Evolutionary conservation across 202 grass and related monocot species (phyloP), one percentile per base, ranked within the genome.

Genomic region (Cymbopogon flexuosus): DNA sequence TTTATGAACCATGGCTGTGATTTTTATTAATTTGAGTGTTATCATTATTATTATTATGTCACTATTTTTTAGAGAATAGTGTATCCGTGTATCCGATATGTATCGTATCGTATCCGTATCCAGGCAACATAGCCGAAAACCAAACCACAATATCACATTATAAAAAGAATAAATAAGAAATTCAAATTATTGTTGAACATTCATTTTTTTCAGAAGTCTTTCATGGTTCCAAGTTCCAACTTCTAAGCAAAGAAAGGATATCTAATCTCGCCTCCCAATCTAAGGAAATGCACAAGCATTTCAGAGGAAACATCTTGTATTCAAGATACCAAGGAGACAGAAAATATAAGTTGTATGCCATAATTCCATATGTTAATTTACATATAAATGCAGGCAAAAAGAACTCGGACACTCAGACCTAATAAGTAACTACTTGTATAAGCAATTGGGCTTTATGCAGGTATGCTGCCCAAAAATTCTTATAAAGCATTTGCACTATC

Each of bases 91-190:
- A n/a, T n/a, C n/a, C n/a, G n/a, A n/a, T n/a, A n/a, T n/a, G n/a
- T n/a, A n/a, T n/a, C n/a, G n/a, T n/a, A n/a, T n/a, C n/a, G n/a
- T n/a, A n/a, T n/a, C n/a, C n/a, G n/a, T n/a, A n/a, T n/a, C n/a
- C n/a, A n/a, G n/a, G n/a, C n/a, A n/a, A n/a, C n/a, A n/a, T n/a
- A n/a, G n/a, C n/a, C n/a, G n/a, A n/a, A n/a, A n/a, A n/a, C n/a
- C n/a, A 73, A 61, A 33, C 27, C 13, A 56, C 3, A 21, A 16
- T 14, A 24, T 5, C 12, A 56, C 3, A 21, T 23, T 14, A 24
- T 37, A 22, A 68, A 15, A 82, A 11, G 18, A 60, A 68, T 68
- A n/a, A 18, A 81, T n/a, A 60, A 81, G 10, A 71, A 65, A 57
- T 7, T 33, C 33, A 6, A 58, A 46, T 47, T 47, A 30, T 13